Evolutionary conservation across 2,329 filamentous ascomycete species (phyloP), one percentile per base, ranked within the genome.

Genomic region (Thelonectria rubi): DNA sequence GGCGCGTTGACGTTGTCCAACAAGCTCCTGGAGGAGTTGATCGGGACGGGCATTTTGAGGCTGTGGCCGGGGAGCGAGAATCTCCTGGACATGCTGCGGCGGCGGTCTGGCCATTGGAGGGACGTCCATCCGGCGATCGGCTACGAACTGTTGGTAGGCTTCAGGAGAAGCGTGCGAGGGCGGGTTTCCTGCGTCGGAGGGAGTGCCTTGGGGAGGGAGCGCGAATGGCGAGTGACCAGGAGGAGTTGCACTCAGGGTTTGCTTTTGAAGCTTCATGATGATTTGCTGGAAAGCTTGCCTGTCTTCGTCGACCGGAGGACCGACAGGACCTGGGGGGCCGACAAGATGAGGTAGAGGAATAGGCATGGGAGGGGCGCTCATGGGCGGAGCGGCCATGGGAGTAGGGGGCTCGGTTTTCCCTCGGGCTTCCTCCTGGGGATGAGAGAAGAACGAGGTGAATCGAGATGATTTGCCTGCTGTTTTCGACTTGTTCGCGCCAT

Each of bases 271-370:
- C 84, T 97, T 96, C 68, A 91, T 86, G 37, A 97, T 81, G 47
- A 97, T 86, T 46, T 89, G 86, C 66, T 93, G 87, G 77, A 97
- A 97, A 1, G 93, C 94, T 75, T 93, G 91, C 76, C 93, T 92
- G 72, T 97, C 94, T 54, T 88, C 86, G 64, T 88, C 87, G 6
- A 21, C 45, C 8, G 45, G 21, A 26, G 21, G 45, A 10, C 45
- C 45, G 11, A 7, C 20, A 21, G 21, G 12, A 26, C 20, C 20
- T 17, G 14, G 8, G 42, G 18, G 45, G 12, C 45, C 11, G 8
- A 5, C 7, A 37, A 37, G 34, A 15, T 14, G 82, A 78, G 11
- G 82, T 87, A 5, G 82, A 78, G 9, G 82, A 79, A 18, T 77
- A 66, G 49, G 78, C 76, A 55, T 20, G 20, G 50, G 40, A 30